Evolutionary conservation across 2,329 filamentous ascomycete genomes (phyloP).

Genomic region (Cladosporium sp.): DNA sequence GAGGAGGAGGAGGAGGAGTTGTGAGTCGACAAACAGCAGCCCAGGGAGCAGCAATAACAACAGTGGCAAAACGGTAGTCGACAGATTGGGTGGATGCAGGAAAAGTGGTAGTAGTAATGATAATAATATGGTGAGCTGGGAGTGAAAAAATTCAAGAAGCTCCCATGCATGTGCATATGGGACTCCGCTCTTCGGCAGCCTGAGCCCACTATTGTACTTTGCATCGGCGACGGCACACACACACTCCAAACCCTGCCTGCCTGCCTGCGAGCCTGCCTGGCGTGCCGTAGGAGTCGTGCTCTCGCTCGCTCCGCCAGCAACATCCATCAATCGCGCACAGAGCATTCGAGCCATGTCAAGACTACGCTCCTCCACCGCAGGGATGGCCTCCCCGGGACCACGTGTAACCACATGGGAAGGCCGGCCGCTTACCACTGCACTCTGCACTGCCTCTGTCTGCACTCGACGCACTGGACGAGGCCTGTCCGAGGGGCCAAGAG

Average conservation of each 20-base stretch:
- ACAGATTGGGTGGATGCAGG: neutral
- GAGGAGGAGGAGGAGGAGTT: too few species aligned
- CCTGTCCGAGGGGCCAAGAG: too few species aligned
- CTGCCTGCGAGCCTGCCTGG: too few species aligned
- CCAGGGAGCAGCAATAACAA: neutral
- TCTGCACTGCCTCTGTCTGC: too few species aligned
- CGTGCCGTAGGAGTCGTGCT: neutral
- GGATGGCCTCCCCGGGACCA: constrained; percentile 1
- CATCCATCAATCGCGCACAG: constrained; percentile 1
- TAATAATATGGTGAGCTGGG: neutral
- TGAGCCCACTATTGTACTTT: neutral
- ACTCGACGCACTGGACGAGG: too few species aligned
- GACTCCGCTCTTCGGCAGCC: constrained; percentile 10
- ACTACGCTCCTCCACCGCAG: neutral
- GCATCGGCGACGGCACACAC: neutral
- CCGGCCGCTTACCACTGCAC: too few species aligned
- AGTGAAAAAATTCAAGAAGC: too few species aligned
- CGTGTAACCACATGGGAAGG: constrained; percentile 9
- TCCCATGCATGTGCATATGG: constrained; percentile 7
- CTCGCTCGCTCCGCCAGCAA: neutral
- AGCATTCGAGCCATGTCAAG: neutral
- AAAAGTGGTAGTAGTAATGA: neutral
- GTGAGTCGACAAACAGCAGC: too few species aligned
- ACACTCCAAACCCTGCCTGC: neutral
- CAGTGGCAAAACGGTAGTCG: too few species aligned